A percentile compares a stretch with the other conserved stretches of the same genome.
Conservation (phyloP, 1,139 yeast genomes). For the Candida sanyaensis region DNA sequence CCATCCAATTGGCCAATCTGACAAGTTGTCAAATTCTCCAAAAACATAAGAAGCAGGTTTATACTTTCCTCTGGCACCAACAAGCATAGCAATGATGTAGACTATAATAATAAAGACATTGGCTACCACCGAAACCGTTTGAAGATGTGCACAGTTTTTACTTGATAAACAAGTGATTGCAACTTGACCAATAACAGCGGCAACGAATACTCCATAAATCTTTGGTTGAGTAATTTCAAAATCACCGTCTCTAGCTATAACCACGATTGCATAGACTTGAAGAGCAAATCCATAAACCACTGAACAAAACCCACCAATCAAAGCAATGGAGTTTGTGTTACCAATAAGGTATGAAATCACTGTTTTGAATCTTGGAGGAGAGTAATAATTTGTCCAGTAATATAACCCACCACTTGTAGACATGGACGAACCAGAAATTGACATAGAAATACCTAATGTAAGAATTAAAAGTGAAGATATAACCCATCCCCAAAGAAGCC, state of each 20-base stretch:
- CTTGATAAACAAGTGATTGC: constrained; percentile 32
- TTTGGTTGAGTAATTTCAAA: constrained; percentile 31
- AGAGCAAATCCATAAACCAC: constrained; percentile 39
- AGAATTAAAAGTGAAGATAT: constrained; percentile 57
- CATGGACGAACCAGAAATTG: constrained; percentile 65
- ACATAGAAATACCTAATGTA: constrained; percentile 59
- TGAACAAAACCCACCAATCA: constrained; percentile 38
- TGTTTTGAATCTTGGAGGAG: constrained; percentile 30
- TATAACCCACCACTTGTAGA: constrained; percentile 75
- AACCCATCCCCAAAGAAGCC: constrained; percentile 74
- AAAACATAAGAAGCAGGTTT: constrained; percentile 51
- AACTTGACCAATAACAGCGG: constrained; percentile 27
- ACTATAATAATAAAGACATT: constrained; percentile 56
- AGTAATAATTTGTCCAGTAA: constrained; percentile 50
- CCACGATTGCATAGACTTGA: constrained; percentile 36
- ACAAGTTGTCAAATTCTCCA: constrained; percentile 52
- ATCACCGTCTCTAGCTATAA: constrained; percentile 29
- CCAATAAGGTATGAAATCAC: constrained; percentile 48
- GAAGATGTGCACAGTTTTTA: constrained; percentile 54
- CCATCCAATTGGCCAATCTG: constrained; percentile 69
- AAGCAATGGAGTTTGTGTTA: constrained; percentile 35
- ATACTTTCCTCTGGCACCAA: constrained; percentile 34
- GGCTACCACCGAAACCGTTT: constrained; percentile 56
- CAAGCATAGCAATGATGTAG: constrained; percentile 68
- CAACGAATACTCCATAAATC: constrained; percentile 40